Conservation (phyloP, 768 basidiomycete genomes). For the button mushroom (Agaricus bisporus) region DNA sequence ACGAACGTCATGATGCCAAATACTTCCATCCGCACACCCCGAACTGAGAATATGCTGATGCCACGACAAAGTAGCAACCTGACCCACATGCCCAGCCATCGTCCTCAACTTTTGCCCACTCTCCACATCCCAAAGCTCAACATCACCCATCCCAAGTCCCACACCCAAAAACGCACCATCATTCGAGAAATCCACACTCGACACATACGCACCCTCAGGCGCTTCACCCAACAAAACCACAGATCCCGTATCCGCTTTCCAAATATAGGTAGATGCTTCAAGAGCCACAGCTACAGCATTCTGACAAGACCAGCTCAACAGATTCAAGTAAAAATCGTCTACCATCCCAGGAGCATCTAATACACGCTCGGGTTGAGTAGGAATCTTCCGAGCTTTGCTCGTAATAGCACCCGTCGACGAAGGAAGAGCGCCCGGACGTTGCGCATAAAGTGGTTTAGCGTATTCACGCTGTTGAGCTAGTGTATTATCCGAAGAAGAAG, state of each 20-base stretch:
- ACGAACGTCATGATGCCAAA: conserved; percentile 95
- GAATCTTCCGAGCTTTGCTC: conserved; percentile 74
- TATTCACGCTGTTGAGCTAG: conserved; percentile 74
- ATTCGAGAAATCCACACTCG: conserved; percentile 72
- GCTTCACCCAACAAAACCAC: conserved; percentile 77
- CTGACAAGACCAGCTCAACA: conserved; percentile 81
- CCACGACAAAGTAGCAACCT: conserved; percentile 86
- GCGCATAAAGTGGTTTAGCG: conserved; percentile 68
- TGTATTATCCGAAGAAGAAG: conserved; percentile 66
- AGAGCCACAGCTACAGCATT: conserved; percentile 91
- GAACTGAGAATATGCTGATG: conserved; percentile 78
- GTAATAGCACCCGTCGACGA: conserved; percentile 59
- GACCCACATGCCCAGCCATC: conserved; percentile 84
- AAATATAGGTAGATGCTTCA: conserved; percentile 82
- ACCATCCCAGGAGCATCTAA: conserved; percentile 91
- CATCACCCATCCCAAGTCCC: conserved; percentile 74
- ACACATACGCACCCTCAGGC: conserved; percentile 69
- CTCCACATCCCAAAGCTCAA: conserved; percentile 95
- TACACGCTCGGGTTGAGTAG: conserved; percentile 86
- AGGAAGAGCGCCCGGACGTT: conserved; percentile 54
- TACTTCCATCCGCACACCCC: conserved; percentile 90
- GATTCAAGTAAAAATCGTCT: conserved; percentile 96
- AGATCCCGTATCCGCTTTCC: conserved; percentile 85
- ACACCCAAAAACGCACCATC: conserved; percentile 80
- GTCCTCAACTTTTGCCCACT: conserved; percentile 73